phyloP scores from a whole-genome alignment of 140 eudicot species.

The Anethum foeniculum region DNA sequence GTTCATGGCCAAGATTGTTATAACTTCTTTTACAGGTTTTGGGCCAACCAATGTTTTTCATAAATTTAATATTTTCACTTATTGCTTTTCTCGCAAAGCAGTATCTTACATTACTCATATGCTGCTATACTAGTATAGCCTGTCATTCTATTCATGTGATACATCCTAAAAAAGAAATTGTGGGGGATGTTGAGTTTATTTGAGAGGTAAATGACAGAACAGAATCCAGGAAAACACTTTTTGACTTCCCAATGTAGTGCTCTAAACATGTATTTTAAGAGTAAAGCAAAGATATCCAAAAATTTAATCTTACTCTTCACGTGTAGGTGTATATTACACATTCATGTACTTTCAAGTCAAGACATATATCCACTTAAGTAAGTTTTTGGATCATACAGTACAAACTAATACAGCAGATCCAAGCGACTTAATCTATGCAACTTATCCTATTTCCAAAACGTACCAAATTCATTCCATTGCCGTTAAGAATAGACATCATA shows the following conservation, averaged over 20 bases:
- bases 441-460: too few species aligned
- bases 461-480: too few species aligned
- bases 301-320: constrained; percentile 64
- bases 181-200: constrained; percentile 7
- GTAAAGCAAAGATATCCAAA: constrained; percentile 75
- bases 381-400: background rate
- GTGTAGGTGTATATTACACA: constrained; percentile 50
- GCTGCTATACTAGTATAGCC: background rate
- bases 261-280: constrained; percentile 51
- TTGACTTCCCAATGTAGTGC: constrained; percentile 29
- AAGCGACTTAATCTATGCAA: too few species aligned
- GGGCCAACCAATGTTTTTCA: background rate
- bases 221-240: constrained; percentile 15
- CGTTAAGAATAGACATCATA: too few species aligned
- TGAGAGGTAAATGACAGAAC: constrained; percentile 17
- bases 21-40: background rate
- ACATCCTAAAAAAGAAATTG: constrained; percentile 20
- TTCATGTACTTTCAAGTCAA: constrained; percentile 90
- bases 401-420: too few species aligned
- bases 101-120: background rate
- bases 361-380: constrained; percentile 43
- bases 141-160: constrained; percentile 2
- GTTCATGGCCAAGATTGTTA: background rate
- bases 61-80: background rate
- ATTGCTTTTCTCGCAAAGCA: background rate